A percentile compares a stretch with the other conserved stretches of the same genome.
phyloP scores from a whole-genome alignment of 2,329 filamentous ascomycete genomes.

The Colletotrichum siamense region DNA sequence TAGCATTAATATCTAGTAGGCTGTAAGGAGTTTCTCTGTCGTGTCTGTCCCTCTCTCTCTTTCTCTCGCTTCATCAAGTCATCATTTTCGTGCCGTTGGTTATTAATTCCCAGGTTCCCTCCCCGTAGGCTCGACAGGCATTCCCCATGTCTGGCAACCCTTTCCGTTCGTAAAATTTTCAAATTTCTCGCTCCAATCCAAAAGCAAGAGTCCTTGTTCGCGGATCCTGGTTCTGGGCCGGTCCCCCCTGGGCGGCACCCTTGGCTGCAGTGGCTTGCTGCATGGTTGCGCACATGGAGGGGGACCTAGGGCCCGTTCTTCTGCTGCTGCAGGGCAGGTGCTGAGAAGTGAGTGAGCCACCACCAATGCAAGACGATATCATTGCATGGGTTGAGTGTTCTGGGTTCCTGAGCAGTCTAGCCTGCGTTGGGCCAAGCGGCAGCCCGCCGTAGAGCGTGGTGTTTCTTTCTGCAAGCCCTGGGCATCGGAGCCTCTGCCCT shows the following conservation, averaged over 20 bases:
- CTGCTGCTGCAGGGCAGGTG: neutral
- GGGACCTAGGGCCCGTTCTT: neutral
- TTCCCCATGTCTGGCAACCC: slow-evolving; percentile 16
- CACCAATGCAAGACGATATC: neutral
- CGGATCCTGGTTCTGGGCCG: neutral
- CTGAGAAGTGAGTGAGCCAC: neutral
- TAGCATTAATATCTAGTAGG: neutral
- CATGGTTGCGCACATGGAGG: slow-evolving; percentile 2
- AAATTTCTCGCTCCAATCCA: slow-evolving; percentile 3
- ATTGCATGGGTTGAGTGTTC: neutral
- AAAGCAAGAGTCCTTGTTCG: neutral
- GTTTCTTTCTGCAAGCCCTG: neutral
- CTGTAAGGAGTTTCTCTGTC: neutral
- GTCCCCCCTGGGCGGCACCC: neutral
- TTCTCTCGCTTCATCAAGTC: slow-evolving; percentile 6
- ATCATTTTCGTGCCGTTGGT: neutral
- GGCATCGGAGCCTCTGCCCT: neutral
- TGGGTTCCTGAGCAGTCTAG: neutral
- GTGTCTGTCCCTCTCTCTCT: neutral
- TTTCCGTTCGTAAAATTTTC: slow-evolving; percentile 16
- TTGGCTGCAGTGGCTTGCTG: slow-evolving; percentile 15
- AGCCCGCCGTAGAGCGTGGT: neutral
- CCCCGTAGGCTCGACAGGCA: slow-evolving; percentile 2
- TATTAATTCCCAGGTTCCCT: neutral
- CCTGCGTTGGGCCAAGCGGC: neutral